Base-by-base conservation (phyloP, 495 filamentous ascomycete genomes). In the Rhizodiscina lignyota region DNA sequence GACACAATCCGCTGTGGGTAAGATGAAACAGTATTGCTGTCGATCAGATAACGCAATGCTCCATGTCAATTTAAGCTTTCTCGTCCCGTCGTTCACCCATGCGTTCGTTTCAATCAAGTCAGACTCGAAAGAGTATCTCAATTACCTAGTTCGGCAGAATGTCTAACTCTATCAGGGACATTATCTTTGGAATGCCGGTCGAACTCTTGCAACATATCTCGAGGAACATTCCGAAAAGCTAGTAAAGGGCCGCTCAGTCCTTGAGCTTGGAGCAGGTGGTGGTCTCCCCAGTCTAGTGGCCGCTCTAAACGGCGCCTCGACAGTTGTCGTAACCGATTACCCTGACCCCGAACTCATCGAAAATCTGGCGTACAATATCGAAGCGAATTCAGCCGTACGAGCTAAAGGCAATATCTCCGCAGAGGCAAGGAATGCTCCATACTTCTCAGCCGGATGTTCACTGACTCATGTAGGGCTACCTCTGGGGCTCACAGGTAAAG, bases 241-340 rank as follows among this genome's bases (percentile, higher is more conserved):
- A 8, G 60, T 91, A 17, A 38, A 50, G 1, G 59, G 53, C 24
- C 79, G 73, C 36, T 67, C 73, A 18, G 68, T 93, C 3, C 72
- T 94, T 10, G 87, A 96, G 53, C 76, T 96, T 30, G 87, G 87
- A 35, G 85, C 87, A 12, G 87, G 82, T 20, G 82, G 81, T 0
- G 87, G 86, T 1, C 66, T 94, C 2, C 86, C 86, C 1, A 77
- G 73, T 44, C 68, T 96, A 18, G 74, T 89, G 11, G 74, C 71
- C 41, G 77, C 74, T 0, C 56, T 74, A n/a, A 56, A 71, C 16
- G 83, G 79, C 4, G 85, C 86, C 3, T 43, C 23, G 16, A 17
- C 59, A 19, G 75, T 79, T 10, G 79, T 94, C 1, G 73, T 87
- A 35, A 93, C 86, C 19, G 87, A 96, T 48, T 96, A 81, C 49